Base-by-base conservation (phyloP, 2,329 filamentous ascomycete species). In the Colletotrichum spinosum region DNA sequence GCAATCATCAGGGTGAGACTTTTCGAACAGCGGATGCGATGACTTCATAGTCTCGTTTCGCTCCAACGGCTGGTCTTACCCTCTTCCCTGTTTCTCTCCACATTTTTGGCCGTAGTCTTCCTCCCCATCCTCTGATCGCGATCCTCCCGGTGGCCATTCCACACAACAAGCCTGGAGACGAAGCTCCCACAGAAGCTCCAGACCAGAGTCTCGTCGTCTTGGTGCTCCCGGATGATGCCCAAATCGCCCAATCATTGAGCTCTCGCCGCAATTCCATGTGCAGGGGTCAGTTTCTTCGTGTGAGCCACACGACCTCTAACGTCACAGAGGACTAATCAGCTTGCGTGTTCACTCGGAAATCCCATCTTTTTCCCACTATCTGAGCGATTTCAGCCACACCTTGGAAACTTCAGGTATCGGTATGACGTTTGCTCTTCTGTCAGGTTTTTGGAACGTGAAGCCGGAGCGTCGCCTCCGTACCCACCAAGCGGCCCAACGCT, bases 31-130 rank as follows among this genome's bases (percentile, higher is more conserved):
- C 62, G 58, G 41, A 37, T 53, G 52, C 46, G 62, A 62, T 65
- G 63, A 65, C 63, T 65, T 65, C 63, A 65, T 65, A 44, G 41
- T 39, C 15, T 65, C 59, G 58, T 56, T 45, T 63, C 10, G 25
- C 25, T 11, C 11, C 58, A 65, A 65, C 52, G 42, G 58, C 51
- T 62, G 10, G 49, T 54, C 44, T 17, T 10, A n/a, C n/a, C 6
- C 50, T 34, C 44, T 60, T 56, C 49, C 60, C 55, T 64, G 57
- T 45, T 61, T 33, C 52, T 38, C 63, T 34, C 63, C 48, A 44
- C 44, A 38, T 39, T 25, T 25, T 25, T 25, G 25, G 25, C 5
- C 25, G 25, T 25, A 4, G 33, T 38, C 17, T 8, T n/a, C 4
- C 8, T 38, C 17, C 39, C 57, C 35, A 17, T 38, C 46, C 52